Evolutionary conservation across 129 eudicot species (phyloP).

Genomic region (Apium graveolens): DNA sequence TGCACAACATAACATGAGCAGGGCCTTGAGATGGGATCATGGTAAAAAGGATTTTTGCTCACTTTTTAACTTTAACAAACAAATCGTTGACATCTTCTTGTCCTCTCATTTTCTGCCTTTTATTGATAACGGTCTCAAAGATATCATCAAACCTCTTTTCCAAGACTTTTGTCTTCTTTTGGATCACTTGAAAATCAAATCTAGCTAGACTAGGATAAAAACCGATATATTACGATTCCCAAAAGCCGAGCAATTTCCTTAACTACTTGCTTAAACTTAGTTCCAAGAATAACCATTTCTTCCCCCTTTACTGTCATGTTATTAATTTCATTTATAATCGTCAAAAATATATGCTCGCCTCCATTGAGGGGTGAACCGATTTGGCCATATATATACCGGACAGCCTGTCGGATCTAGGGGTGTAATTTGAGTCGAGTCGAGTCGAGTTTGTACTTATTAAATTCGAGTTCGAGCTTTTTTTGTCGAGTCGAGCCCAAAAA

Average conservation of each 20-base stretch:
- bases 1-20: too few species aligned
- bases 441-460: too few species aligned
- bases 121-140: conserved; percentile 29
- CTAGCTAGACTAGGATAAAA: conserved; percentile 35
- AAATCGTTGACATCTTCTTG: conserved; percentile 17
- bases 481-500: too few species aligned
- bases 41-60: background rate
- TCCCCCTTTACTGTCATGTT: too few species aligned
- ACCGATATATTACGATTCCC: conserved; percentile 44
- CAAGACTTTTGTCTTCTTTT: conserved; percentile 21
- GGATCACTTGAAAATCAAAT: conserved; percentile 43
- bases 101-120: conserved; percentile 16
- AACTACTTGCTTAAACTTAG: conserved; percentile 38
- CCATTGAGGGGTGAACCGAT: too few species aligned
- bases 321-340: too few species aligned
- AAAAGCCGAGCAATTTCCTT: conserved; percentile 23
- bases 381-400: too few species aligned
- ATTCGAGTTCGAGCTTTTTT: too few species aligned
- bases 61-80: conserved; percentile 22
- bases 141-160: conserved; percentile 31
- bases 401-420: too few species aligned
- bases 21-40: conserved; percentile 19
- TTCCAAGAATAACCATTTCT: too few species aligned
- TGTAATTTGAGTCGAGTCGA: too few species aligned
- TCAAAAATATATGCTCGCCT: too few species aligned